A percentile compares a stretch with the other conserved stretches of the same genome.
Evolutionary conservation across 2,329 filamentous ascomycete species (phyloP).

Genomic region (Sarocladium oryzae): DNA sequence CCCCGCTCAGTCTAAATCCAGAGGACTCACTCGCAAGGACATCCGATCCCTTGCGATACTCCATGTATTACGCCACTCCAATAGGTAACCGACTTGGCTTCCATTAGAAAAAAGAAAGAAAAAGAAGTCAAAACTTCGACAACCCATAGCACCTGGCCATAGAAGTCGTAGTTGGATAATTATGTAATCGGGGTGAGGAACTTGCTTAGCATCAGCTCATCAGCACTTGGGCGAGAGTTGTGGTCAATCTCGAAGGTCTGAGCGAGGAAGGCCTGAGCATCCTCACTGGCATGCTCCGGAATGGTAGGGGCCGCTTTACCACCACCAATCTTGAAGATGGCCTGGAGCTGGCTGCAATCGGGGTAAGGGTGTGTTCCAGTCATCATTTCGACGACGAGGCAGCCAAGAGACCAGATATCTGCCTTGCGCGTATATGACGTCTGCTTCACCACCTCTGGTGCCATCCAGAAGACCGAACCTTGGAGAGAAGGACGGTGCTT

Average conservation of each 20-base stretch:
- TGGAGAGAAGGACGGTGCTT: slow-evolving; percentile 76
- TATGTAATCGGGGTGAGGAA: slow-evolving; percentile 68
- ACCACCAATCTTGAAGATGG: slow-evolving; percentile 96
- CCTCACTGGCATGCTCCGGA: slow-evolving; percentile 77
- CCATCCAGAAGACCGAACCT: slow-evolving; percentile 99
- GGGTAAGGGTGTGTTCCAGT: slow-evolving; percentile 95
- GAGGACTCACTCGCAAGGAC: background rate
- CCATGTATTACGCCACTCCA: background rate
- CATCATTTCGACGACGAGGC: slow-evolving; percentile 98
- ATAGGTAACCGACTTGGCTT: background rate
- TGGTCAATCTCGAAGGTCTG: slow-evolving; percentile 96
- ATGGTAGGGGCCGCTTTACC: slow-evolving; percentile 82
- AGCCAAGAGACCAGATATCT: slow-evolving; percentile 97
- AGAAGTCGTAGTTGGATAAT: background rate
- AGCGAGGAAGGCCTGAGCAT: slow-evolving; percentile 75
- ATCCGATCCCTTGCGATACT: background rate
- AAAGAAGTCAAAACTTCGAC: background rate
- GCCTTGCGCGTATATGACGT: slow-evolving; percentile 97
- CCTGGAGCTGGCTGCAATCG: slow-evolving; percentile 92
- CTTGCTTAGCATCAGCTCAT: slow-evolving; percentile 77
- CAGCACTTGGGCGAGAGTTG: slow-evolving; percentile 83
- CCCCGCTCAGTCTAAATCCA: too few relatives aligned
- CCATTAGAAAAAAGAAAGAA: background rate
- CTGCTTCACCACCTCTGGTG: slow-evolving; percentile 95
- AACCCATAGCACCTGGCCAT: background rate